Evolutionary conservation across 192 early-diverging fungal species (phyloP).

Genomic region (Coemansia pectinata): DNA sequence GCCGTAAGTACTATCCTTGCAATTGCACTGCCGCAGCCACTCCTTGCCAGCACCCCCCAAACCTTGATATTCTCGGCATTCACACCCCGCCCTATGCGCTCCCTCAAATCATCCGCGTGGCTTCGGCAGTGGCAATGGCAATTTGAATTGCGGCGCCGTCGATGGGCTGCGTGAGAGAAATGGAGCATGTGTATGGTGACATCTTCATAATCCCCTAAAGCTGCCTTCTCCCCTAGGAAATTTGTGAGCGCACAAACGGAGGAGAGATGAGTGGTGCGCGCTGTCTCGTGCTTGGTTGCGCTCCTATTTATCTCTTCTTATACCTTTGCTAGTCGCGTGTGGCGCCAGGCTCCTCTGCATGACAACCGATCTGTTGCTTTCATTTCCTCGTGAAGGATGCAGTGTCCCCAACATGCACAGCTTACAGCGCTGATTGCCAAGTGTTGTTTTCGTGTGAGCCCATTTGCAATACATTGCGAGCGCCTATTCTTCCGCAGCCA

Average conservation of each 20-base stretch:
- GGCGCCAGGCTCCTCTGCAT: neutral
- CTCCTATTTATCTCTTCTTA: neutral
- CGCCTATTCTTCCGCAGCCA: neutral
- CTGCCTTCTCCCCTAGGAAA: neutral
- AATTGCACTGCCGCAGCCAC: neutral
- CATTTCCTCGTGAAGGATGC: neutral
- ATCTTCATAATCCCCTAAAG: neutral
- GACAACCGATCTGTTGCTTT: neutral
- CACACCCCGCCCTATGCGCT: neutral
- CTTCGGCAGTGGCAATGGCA: neutral
- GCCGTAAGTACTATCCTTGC: constrained; percentile 56
- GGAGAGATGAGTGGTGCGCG: neutral
- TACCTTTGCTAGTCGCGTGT: neutral
- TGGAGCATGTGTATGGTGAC: neutral
- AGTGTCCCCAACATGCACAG: neutral
- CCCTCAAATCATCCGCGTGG: neutral
- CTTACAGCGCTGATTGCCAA: neutral
- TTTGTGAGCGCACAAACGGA: neutral
- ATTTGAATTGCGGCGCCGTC: neutral
- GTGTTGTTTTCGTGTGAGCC: neutral
- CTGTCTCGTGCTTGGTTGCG: neutral
- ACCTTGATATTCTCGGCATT: neutral
- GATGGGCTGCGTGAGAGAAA: neutral
- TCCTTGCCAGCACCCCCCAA: neutral
- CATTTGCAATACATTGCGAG: neutral